Evolutionary conservation across 2,329 filamentous ascomycete species (phyloP).

Genomic region (Fusarium tricinctum): DNA sequence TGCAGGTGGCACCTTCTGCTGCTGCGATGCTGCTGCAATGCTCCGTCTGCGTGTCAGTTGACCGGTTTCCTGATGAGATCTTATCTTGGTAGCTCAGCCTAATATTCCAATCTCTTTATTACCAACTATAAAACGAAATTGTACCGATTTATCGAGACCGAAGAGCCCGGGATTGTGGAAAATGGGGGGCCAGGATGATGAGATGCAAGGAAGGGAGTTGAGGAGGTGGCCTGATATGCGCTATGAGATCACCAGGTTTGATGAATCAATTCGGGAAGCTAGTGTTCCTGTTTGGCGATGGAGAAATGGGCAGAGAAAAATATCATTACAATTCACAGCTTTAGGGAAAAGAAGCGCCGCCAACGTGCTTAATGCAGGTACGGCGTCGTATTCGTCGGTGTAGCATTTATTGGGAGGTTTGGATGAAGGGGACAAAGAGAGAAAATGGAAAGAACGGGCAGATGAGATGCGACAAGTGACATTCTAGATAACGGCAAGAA

Average conservation of each 20-base stretch:
- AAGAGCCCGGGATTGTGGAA: conserved; percentile 18
- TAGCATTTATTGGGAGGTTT: conserved; percentile 34
- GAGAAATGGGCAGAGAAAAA: conserved; percentile 1
- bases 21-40: conserved; percentile 10
- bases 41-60: conserved; percentile 28
- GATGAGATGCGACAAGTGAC: conserved; percentile 35
- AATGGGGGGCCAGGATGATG: conserved; percentile 22
- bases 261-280: conserved; percentile 9
- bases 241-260: conserved; percentile 44
- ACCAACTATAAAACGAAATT: conserved; percentile 32
- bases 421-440: conserved; percentile 15
- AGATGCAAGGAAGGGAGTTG: conserved; percentile 31
- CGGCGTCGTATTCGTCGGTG: conserved; percentile 28
- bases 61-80: conserved; percentile 1
- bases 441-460: conserved; percentile 9
- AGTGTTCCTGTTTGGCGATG: conserved; percentile 1
- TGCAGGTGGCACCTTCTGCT: conserved; percentile 32
- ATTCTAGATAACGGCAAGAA: conserved; percentile 14
- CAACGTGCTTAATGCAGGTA: conserved; percentile 43
- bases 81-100: conserved; percentile 11
- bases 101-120: conserved; percentile 10
- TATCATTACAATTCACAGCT: conserved; percentile 1
- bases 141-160: conserved; percentile 37
- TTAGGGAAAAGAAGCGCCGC: conserved; percentile 11
- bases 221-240: conserved; percentile 48